Base-by-base conservation (phyloP, 495 filamentous ascomycete species). In the Aspergillus ellipticus region DNA sequence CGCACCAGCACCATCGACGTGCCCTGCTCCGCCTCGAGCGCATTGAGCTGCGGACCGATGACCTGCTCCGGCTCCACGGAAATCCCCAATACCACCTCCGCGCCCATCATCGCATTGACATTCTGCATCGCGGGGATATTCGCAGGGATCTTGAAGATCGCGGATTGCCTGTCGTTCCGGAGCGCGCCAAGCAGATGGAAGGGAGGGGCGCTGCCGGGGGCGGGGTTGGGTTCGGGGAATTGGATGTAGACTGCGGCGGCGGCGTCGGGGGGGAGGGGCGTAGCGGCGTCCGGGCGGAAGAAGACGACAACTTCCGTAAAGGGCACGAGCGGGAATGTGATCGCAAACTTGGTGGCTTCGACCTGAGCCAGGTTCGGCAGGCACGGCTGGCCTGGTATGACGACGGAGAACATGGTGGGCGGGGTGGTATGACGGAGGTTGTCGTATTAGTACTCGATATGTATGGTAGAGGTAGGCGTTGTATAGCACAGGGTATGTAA, bases 201-300 rank as follows among this genome's bases (percentile, higher is more conserved):
- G 7, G 83, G 77, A 5, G 79, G 73, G 4, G 52, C 60, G 16
- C 51, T 42, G 65, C 58, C 60, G 37, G 52, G 66, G 53, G 73
- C 70, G 1, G 88, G 82, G 65, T 60, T 61, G 33, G 52, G 66
- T 51, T 73, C 71, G 1, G 88, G 82, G 41, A 88, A 76, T 57
- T 90, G 83, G 37, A 95, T 77, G 74, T 96, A 97, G 55, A 98
- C 91, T 17, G 89, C 90, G 7, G 92, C 94, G 2, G 89, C 91
- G 42, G 89, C 89, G 60, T 82, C 82, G 4, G 78, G 78, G 0
- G 92, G 92, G 0, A 98, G 80, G 26, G 78, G 68, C 7, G 84
- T 79, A 47, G 88, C 89, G 1, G 24, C 24, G 24, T 28, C 24
- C 24, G 94, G 94, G 6, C 96, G 85, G 37, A 97, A 75, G 78